phyloP scores from a whole-genome alignment of 2,329 filamentous ascomycete genomes.

The Akanthomyces uredinophilus region DNA sequence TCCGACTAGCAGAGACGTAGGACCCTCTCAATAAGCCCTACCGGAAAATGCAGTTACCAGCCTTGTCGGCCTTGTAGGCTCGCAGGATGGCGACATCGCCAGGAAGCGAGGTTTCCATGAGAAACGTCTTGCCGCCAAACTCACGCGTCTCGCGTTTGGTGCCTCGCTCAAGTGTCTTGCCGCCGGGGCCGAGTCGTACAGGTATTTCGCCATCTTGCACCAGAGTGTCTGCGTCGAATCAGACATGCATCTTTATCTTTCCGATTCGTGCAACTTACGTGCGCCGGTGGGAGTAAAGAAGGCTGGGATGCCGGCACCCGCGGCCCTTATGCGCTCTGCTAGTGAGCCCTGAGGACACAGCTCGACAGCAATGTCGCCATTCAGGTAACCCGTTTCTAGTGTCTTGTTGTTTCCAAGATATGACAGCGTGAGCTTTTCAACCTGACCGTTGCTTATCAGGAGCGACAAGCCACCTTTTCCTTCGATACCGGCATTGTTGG shows the following conservation, averaged over 20 bases:
- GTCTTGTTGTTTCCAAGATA: slow-evolving; percentile 75
- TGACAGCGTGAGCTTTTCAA: slow-evolving; percentile 67
- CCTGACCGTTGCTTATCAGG: slow-evolving; percentile 63
- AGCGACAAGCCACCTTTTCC: slow-evolving; percentile 63
- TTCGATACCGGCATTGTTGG: slow-evolving; percentile 73
- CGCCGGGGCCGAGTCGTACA: slow-evolving; percentile 53
- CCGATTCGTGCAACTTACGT: slow-evolving; percentile 37
- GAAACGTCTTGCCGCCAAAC: slow-evolving; percentile 66
- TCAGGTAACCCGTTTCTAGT: slow-evolving; percentile 69
- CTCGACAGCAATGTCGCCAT: slow-evolving; percentile 69
- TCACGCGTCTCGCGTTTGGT: slow-evolving; percentile 64
- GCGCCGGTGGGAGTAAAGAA: slow-evolving; percentile 76
- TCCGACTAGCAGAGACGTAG: too few relatives aligned
- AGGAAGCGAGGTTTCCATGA: slow-evolving; percentile 71
- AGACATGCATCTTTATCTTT: not conserved
- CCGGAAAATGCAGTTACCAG: slow-evolving; percentile 76
- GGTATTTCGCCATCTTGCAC: slow-evolving; percentile 66
- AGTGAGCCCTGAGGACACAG: slow-evolving; percentile 72
- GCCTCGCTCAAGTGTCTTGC: slow-evolving; percentile 58
- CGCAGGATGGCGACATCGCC: slow-evolving; percentile 74
- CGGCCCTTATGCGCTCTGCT: slow-evolving; percentile 66
- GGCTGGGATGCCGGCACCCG: slow-evolving; percentile 70
- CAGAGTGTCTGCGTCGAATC: slow-evolving; percentile 47
- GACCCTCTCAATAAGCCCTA: too few relatives aligned
- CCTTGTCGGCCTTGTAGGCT: slow-evolving; percentile 70